phyloP scores from a whole-genome alignment of 2,329 filamentous ascomycete genomes.

The Cladosporium velox region DNA sequence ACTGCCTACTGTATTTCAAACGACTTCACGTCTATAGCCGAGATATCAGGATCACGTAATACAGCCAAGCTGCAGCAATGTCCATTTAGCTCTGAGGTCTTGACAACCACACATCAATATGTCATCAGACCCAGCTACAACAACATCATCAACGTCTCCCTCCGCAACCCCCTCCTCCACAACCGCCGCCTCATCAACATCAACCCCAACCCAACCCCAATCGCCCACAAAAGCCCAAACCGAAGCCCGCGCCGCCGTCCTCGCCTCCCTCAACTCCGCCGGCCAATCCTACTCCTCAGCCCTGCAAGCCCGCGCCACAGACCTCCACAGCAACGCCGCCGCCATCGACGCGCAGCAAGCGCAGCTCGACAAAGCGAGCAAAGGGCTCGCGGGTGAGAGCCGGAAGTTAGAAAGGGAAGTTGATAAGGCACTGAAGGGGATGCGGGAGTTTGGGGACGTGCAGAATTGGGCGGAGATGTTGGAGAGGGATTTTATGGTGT shows the following conservation, averaged over 20 bases:
- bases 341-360: slow-evolving; percentile 68
- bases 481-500: slow-evolving; percentile 46
- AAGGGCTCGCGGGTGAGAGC: slow-evolving; percentile 62
- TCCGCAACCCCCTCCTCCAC: slow-evolving; percentile 9
- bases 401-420: slow-evolving; percentile 66
- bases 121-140: slow-evolving; percentile 20
- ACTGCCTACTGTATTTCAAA: background rate
- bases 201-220: background rate
- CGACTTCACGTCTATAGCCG: background rate
- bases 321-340: slow-evolving; percentile 68
- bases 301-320: slow-evolving; percentile 66
- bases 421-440: slow-evolving; percentile 60
- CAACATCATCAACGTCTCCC: slow-evolving; percentile 24
- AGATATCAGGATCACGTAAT: background rate
- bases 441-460: slow-evolving; percentile 79
- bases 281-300: slow-evolving; percentile 70
- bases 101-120: background rate
- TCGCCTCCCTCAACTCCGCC: slow-evolving; percentile 54
- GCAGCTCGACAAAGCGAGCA: slow-evolving; percentile 45
- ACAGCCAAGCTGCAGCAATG: background rate
- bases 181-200: slow-evolving; percentile 22
- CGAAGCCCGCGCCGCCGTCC: slow-evolving; percentile 55
- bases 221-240: slow-evolving; percentile 35
- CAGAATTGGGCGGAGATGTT: slow-evolving; percentile 88
- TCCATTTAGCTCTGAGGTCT: no score